These are phyloP conservation scores for Elsinoe fawcettii DNA, from an alignment of 2,329 filamentous ascomycete genomes.

Conservation along the genomic window DNA sequence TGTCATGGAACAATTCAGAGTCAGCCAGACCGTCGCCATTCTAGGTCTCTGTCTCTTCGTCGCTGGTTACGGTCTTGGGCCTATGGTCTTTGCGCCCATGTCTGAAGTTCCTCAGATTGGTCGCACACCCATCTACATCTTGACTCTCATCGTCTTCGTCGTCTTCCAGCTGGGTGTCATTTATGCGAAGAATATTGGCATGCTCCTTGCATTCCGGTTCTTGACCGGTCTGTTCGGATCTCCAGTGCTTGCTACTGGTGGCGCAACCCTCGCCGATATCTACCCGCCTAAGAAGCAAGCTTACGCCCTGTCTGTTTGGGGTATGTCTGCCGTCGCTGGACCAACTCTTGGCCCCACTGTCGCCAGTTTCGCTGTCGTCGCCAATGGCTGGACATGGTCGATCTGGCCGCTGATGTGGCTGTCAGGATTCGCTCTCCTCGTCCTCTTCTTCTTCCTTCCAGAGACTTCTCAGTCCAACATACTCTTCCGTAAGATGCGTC, in stretches of 20 bases:
- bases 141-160: conserved; percentile 40
- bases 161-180: conserved; percentile 41
- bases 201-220: conserved; percentile 45
- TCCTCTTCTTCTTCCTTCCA: conserved; percentile 35
- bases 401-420: conserved; percentile 40
- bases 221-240: conserved; percentile 43
- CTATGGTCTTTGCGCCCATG: conserved; percentile 30
- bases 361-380: conserved; percentile 33
- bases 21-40: conserved; percentile 34
- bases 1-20: conserved; percentile 33
- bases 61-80: conserved; percentile 17
- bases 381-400: conserved; percentile 35
- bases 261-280: conserved; percentile 40
- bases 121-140: conserved; percentile 38
- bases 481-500: conserved; percentile 33
- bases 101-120: conserved; percentile 43
- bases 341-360: conserved; percentile 38
- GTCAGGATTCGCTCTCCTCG: conserved; percentile 31
- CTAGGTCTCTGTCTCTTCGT: conserved; percentile 36
- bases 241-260: conserved; percentile 40
- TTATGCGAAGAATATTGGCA: conserved; percentile 42
- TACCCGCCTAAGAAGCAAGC: conserved; percentile 34
- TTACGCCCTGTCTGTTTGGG: conserved; percentile 36
- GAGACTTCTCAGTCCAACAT: conserved; percentile 37
- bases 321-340: conserved; percentile 34